Evolutionary conservation across 1,139 yeast genomes (phyloP).

Genomic region (Yamadazyma friedrichii): DNA sequence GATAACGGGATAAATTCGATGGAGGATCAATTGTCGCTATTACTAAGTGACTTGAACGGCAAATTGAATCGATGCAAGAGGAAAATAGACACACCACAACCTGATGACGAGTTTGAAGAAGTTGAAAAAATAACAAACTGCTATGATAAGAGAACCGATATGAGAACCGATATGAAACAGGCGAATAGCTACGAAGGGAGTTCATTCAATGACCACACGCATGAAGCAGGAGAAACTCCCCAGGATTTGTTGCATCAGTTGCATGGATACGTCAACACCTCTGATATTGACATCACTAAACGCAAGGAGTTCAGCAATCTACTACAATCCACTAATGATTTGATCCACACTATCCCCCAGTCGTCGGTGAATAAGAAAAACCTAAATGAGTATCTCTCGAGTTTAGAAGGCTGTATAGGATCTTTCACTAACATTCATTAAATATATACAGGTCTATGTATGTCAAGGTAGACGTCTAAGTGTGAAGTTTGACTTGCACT

Average conservation of each 20-base stretch:
- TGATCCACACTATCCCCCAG: conserved; percentile 19
- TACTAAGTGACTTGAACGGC: not conserved
- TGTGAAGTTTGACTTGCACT: too few relatives aligned
- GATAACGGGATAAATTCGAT: not conserved
- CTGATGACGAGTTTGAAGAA: conserved; percentile 3
- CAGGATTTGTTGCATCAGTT: conserved; percentile 12
- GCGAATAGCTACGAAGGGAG: too few relatives aligned
- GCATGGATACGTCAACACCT: conserved; percentile 13
- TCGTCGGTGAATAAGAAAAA: conserved; percentile 16
- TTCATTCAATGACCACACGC: too few relatives aligned
- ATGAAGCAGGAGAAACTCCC: conserved; percentile 10
- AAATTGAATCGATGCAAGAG: too few relatives aligned
- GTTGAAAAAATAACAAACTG: not conserved
- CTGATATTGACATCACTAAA: conserved; percentile 3
- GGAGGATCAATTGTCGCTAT: not conserved
- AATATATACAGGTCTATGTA: conserved; percentile 5
- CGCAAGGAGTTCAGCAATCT: conserved; percentile 16
- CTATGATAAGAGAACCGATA: too few relatives aligned
- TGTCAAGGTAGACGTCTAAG: too few relatives aligned
- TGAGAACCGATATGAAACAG: too few relatives aligned
- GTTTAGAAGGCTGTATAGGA: conserved; percentile 25
- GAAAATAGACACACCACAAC: not conserved
- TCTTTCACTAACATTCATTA: conserved; percentile 16
- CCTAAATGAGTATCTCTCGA: conserved; percentile 21
- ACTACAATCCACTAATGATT: conserved; percentile 15